Evolutionary conservation across 2,329 filamentous ascomycete genomes (phyloP).

Genomic region (Neofusicoccum cordaticola): DNA sequence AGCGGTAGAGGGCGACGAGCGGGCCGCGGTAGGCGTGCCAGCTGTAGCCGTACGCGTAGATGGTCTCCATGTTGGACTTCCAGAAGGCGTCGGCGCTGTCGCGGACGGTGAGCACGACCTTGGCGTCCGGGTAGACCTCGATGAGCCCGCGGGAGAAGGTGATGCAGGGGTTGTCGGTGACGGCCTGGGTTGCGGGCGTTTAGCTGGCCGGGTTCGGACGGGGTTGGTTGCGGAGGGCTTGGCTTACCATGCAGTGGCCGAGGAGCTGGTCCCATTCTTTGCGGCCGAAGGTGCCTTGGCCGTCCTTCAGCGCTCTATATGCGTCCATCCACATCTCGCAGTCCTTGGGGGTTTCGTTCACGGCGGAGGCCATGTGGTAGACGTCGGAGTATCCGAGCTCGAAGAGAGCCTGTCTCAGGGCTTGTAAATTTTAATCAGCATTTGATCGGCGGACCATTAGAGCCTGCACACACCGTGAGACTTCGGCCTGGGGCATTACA

Average conservation of each 20-base stretch:
- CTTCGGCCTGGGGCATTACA: background rate
- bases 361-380: background rate
- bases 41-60: background rate
- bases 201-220: too few species aligned
- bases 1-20: background rate
- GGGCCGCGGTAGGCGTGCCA: background rate
- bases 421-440: conserved; percentile 19
- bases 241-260: conserved; percentile 21
- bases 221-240: background rate
- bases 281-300: conserved; percentile 25
- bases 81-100: conserved; percentile 11
- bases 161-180: conserved; percentile 20
- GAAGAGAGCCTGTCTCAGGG: conserved; percentile 29
- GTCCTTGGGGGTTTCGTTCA: background rate
- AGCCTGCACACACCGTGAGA: too few species aligned
- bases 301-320: conserved; percentile 32
- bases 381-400: background rate
- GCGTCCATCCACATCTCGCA: conserved; percentile 32
- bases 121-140: conserved; percentile 22
- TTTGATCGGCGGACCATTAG: background rate
- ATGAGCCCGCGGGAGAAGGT: conserved; percentile 22
- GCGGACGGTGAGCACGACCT: conserved; percentile 21
- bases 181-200: background rate
- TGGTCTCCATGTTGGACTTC: conserved; percentile 6
- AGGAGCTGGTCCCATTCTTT: conserved; percentile 36